A percentile compares a stretch with the other conserved stretches of the same genome.
phyloP scores from a whole-genome alignment of 441 rosid species.

The Arabidopsis hybrid region DNA sequence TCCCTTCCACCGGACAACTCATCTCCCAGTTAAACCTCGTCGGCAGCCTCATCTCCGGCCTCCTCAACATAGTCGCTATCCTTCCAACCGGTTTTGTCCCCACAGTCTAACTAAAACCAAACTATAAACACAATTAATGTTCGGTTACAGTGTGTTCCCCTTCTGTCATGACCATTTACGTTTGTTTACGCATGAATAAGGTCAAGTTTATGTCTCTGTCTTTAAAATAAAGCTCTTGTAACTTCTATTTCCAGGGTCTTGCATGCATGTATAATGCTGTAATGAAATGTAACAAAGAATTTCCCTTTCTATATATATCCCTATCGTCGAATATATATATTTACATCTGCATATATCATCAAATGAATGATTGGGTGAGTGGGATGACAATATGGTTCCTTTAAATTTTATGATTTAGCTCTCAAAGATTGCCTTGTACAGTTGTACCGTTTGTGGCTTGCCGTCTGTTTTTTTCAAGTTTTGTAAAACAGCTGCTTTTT shows the following conservation, averaged over 20 bases:
- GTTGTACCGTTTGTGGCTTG: too few species aligned
- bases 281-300: slow-evolving; percentile 26
- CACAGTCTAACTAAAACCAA: neutral
- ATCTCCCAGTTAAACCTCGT: neutral
- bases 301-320: neutral
- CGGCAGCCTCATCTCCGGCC: neutral
- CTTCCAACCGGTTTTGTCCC: neutral
- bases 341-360: too few species aligned
- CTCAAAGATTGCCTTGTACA: too few species aligned
- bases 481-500: too few species aligned
- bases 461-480: too few species aligned
- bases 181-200: slow-evolving; percentile 37
- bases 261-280: slow-evolving; percentile 23
- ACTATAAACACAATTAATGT: neutral
- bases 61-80: neutral
- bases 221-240: slow-evolving; percentile 11
- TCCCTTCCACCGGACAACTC: neutral
- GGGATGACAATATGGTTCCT: too few species aligned
- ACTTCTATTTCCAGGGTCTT: neutral
- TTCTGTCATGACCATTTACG: slow-evolving; percentile 20
- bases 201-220: slow-evolving; percentile 21
- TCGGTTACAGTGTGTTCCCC: neutral
- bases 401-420: too few species aligned
- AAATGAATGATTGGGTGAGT: too few species aligned
- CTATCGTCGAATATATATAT: neutral